phyloP scores from a whole-genome alignment of 306 rosid genomes.

The Argentina anserina region DNA sequence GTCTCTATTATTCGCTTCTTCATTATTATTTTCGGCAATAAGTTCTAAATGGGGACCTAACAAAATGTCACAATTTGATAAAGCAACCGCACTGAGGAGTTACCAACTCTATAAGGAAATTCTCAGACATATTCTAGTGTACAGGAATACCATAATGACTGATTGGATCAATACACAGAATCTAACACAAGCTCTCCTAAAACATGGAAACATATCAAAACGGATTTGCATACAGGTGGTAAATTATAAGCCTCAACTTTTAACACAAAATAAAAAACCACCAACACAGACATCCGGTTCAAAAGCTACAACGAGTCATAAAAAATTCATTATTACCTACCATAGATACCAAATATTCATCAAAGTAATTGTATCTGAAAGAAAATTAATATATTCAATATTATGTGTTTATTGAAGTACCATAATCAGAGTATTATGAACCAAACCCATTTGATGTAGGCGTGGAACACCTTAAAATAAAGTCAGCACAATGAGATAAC shows the following conservation, averaged over 20 bases:
- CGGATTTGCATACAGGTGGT: not conserved
- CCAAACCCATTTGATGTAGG: no score
- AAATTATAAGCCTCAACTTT: not conserved
- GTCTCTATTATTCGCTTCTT: not conserved
- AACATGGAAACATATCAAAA: not conserved
- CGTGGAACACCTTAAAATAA: no score
- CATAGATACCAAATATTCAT: not conserved
- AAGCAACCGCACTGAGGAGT: not conserved
- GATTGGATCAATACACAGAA: not conserved
- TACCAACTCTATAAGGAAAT: not conserved
- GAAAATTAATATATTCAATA: not conserved
- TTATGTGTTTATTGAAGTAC: not conserved
- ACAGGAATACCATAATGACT: not conserved
- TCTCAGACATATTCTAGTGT: not conserved
- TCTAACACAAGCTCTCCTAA: not conserved
- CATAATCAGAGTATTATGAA: not conserved
- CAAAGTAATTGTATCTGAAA: no score
- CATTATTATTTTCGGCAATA: not conserved
- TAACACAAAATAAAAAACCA: not conserved
- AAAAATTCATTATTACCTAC: not conserved
- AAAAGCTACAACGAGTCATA: not conserved
- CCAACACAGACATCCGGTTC: not conserved
- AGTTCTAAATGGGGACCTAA: not conserved
- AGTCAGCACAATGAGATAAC: constrained; percentile 15
- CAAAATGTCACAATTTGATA: not conserved